phyloP scores from a whole-genome alignment of 352 stramenopile species.

The Globisporangium carolinianum region DNA sequence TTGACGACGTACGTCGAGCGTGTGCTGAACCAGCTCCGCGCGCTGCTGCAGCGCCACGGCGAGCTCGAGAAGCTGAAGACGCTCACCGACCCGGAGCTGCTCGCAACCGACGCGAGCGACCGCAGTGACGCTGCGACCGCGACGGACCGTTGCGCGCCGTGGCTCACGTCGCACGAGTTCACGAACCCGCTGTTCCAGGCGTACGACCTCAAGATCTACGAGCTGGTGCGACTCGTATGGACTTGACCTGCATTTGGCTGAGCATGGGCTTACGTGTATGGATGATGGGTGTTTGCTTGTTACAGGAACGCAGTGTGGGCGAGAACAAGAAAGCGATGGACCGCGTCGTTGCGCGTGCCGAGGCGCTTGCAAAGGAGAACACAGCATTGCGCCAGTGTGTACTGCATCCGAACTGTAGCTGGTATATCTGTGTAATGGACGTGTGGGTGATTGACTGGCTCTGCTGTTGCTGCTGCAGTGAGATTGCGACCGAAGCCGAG shows the following conservation, averaged over 20 bases:
- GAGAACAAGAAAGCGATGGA: conserved; percentile 64
- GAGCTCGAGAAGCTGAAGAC: conserved; percentile 69
- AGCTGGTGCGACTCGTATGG: conserved; percentile 28
- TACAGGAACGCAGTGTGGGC: conserved; percentile 34
- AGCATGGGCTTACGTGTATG: background rate
- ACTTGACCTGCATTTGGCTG: background rate
- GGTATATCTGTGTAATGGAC: background rate
- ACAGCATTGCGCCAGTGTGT: conserved; percentile 55
- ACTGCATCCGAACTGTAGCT: no score
- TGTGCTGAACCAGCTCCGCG: conserved; percentile 50
- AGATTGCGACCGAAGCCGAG: conserved; percentile 50
- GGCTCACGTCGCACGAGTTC: conserved; percentile 65
- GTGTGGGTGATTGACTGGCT: background rate
- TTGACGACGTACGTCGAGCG: conserved; percentile 60
- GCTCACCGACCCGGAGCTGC: conserved; percentile 27
- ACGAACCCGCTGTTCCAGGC: conserved; percentile 67
- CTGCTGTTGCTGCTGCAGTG: conserved; percentile 17
- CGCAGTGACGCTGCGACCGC: conserved; percentile 1
- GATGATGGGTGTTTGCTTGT: no score
- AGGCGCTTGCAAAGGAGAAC: conserved; percentile 61
- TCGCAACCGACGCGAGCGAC: conserved; percentile 7
- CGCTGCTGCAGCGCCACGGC: conserved; percentile 53
- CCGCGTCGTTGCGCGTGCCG: conserved; percentile 31
- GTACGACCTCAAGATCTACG: conserved; percentile 75
- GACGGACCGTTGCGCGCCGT: conserved; percentile 27